Base-by-base conservation (phyloP, 805 yeast genomes). In the Pichia deserticola region DNA sequence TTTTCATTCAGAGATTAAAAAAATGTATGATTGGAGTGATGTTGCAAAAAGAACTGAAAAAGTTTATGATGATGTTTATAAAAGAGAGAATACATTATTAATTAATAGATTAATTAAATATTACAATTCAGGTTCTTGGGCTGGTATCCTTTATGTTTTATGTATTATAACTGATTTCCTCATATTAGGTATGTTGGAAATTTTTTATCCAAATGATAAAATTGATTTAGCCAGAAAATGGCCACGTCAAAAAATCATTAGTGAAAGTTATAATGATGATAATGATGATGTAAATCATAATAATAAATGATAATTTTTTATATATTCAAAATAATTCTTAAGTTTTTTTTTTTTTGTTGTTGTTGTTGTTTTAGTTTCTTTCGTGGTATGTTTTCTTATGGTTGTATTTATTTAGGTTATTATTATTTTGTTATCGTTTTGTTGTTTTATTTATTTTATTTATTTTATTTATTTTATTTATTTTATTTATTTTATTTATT, bases 1-100 rank as follows among this genome's bases (percentile, higher is more conserved):
- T 7, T 93, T 93, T 64, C 98, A 93, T 64, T 73, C 77, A 1
- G 86, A 86, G 55, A 83, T 93, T 27, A 76, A 78, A 35, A 65
- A 72, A 36, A 88, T 93, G 93, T 93, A 93, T 65, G 86, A 88
- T 59, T 93, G 99, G 99, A 72, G 70, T 49, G 86, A 90, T 60
- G 86, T 93, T 25, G 98, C 99, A 0, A 68, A 68, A 44, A 71
- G 99, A 42, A 93, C 99, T 0, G 95, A 88, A 58, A 70, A 68
- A 15, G 97, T 93, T 5, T 93, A 93, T 66, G 72, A 81, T 44
- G 67, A 77, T 3, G 64, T 68, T 12, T 49, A 51, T 20, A 38
- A 47, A 12, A 57, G 55, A n/a, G 55, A 56, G 7, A 48, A 57
- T 25, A 43, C 57, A 9, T 72, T 78, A 43, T 68, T 87, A 52